These are phyloP conservation scores for Rutstroemia sp. DNA, from an alignment of 2,329 filamentous ascomycete genomes.

Conservation along the genomic window DNA sequence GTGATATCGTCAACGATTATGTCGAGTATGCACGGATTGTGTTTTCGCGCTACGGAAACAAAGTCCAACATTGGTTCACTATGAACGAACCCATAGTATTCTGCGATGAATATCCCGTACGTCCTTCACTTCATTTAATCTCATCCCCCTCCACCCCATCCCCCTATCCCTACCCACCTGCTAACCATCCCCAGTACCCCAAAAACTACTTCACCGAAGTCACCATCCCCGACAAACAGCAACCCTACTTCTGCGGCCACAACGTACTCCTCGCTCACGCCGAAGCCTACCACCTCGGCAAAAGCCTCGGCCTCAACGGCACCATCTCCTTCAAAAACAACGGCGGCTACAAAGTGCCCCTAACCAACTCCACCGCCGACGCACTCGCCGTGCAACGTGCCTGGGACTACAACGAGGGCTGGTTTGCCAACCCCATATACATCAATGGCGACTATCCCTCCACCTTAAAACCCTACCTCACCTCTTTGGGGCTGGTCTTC, in stretches of 20 bases:
- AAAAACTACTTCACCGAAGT: slow-evolving; percentile 32
- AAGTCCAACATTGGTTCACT: slow-evolving; percentile 44
- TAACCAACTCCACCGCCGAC: slow-evolving; percentile 31
- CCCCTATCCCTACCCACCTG: neutral
- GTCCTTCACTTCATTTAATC: neutral
- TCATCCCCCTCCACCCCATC: neutral
- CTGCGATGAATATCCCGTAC: slow-evolving; percentile 12
- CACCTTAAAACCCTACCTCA: slow-evolving; percentile 30
- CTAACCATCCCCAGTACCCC: slow-evolving; percentile 15
- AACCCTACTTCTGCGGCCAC: slow-evolving; percentile 33
- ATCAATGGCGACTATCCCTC: slow-evolving; percentile 44
- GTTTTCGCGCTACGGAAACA: slow-evolving; percentile 43
- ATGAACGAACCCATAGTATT: slow-evolving; percentile 43
- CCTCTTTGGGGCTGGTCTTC: slow-evolving; percentile 37
- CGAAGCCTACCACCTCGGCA: slow-evolving; percentile 42
- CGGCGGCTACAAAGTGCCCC: slow-evolving; percentile 42
- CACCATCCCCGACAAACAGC: slow-evolving; percentile 33
- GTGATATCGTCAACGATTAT: slow-evolving; percentile 42
- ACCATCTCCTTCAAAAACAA: slow-evolving; percentile 37
- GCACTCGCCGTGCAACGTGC: slow-evolving; percentile 24
- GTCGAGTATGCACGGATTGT: slow-evolving; percentile 44
- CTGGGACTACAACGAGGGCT: slow-evolving; percentile 35
- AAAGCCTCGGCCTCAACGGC: slow-evolving; percentile 43
- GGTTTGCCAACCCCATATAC: slow-evolving; percentile 46
- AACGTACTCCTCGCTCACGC: slow-evolving; percentile 42